phyloP scores from a whole-genome alignment of 208 protist genomes.

The Leishmania gerbilli region DNA sequence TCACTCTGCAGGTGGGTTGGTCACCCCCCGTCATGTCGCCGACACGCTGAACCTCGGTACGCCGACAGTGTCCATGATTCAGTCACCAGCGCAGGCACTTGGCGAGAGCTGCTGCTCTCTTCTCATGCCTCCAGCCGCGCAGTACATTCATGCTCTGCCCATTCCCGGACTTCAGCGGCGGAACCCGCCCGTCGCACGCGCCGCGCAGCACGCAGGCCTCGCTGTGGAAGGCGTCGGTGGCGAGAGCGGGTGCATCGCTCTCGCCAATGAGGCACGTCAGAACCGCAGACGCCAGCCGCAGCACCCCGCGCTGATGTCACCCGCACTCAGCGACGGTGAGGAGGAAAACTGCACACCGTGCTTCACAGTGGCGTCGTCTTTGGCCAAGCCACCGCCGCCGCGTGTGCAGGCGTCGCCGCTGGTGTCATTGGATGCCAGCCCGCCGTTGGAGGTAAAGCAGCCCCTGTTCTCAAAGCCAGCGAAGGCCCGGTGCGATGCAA shows the following conservation, averaged over 20 bases:
- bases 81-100: slow-evolving; percentile 17
- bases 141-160: slow-evolving; percentile 21
- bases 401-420: not conserved
- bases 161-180: slow-evolving; percentile 14
- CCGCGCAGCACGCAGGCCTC: not conserved
- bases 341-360: not conserved
- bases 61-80: slow-evolving; percentile 27
- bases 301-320: slow-evolving; percentile 2
- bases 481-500: not conserved
- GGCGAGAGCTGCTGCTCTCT: slow-evolving; percentile 29
- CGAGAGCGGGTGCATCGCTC: not conserved
- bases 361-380: not conserved
- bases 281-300: not conserved
- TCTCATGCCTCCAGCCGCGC: slow-evolving; percentile 7
- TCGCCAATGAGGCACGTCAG: not conserved
- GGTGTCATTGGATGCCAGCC: not conserved
- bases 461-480: not conserved
- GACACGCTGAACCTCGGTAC: slow-evolving; percentile 31
- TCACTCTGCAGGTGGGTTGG: not conserved
- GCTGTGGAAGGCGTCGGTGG: not conserved
- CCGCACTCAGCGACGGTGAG: not conserved
- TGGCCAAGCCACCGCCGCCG: not conserved
- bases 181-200: not conserved
- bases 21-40: not conserved
- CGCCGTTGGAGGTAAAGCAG: not conserved